These are phyloP conservation scores for Exophiala bonariae DNA, from an alignment of 2,329 filamentous ascomycete species.

Conservation along the genomic window DNA sequence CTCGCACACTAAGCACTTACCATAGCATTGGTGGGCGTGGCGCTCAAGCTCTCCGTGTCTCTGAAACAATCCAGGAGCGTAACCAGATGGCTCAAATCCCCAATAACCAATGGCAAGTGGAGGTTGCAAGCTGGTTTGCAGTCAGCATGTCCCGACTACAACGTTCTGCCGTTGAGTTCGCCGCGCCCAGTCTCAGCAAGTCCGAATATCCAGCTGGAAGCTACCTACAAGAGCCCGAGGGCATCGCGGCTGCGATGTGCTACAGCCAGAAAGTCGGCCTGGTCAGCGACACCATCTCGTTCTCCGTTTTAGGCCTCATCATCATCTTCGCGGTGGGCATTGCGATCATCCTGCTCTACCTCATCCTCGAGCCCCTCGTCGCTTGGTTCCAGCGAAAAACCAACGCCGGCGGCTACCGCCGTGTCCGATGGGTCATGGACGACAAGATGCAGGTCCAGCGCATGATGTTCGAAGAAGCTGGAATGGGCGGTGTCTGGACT, in stretches of 20 bases:
- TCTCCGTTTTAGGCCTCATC: constrained; percentile 26
- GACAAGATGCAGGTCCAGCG: constrained; percentile 29
- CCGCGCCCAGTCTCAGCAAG: constrained; percentile 15
- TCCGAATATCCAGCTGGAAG: constrained; percentile 4
- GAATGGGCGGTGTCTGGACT: constrained; percentile 16
- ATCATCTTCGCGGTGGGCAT: constrained; percentile 27
- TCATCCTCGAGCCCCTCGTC: constrained; percentile 21
- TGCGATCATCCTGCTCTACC: constrained; percentile 17
- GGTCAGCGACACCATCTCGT: constrained; percentile 19
- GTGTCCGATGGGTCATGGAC: constrained; percentile 24
- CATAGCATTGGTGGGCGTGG: constrained; percentile 10
- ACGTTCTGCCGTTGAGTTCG: constrained; percentile 26
- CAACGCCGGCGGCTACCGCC: constrained; percentile 11
- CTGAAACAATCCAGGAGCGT: constrained; percentile 11
- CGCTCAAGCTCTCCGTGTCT: constrained; percentile 19
- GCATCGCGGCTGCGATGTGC: constrained; percentile 18
- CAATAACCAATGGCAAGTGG: constrained; percentile 37
- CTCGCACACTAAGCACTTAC: constrained; percentile 7
- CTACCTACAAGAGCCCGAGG: constrained; percentile 1
- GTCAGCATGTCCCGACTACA: constrained; percentile 33
- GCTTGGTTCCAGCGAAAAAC: constrained; percentile 13
- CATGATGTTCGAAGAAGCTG: constrained; percentile 26
- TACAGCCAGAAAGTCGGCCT: constrained; percentile 22
- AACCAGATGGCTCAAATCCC: constrained; percentile 27
- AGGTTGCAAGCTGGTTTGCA: constrained; percentile 34